A percentile compares a stretch with the other conserved stretches of the same genome.
Evolutionary conservation across 768 basidiomycete genomes (phyloP).

Genomic region (Cantharellus cinnabarinus): DNA sequence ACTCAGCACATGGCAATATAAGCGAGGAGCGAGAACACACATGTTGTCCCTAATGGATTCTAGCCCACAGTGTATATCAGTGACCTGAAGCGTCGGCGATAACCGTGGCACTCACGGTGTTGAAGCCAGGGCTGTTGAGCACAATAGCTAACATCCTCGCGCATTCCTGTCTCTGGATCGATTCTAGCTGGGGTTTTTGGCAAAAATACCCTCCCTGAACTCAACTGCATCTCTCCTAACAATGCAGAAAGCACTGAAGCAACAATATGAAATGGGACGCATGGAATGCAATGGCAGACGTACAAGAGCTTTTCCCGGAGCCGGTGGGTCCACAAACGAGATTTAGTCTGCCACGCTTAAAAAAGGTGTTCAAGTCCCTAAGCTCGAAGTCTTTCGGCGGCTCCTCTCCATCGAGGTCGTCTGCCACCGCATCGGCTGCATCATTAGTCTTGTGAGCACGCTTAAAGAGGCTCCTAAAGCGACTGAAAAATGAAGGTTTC

Average conservation of each 20-base stretch:
- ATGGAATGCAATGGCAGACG: not conserved
- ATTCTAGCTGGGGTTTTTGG: slow-evolving; percentile 17
- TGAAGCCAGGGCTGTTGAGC: slow-evolving; percentile 53
- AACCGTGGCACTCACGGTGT: slow-evolving; percentile 15
- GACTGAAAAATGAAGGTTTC: not conserved
- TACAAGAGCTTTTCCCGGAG: slow-evolving; percentile 51
- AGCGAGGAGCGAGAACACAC: not conserved
- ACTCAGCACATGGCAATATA: not conserved
- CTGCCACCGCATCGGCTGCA: not conserved
- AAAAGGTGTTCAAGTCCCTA: slow-evolving; percentile 39
- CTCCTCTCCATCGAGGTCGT: slow-evolving; percentile 8
- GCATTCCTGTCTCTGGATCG: slow-evolving; percentile 16
- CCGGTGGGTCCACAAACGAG: slow-evolving; percentile 48
- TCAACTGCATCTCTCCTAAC: slow-evolving; percentile 41
- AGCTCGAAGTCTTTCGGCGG: slow-evolving; percentile 36
- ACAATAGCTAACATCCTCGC: slow-evolving; percentile 41
- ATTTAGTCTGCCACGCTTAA: slow-evolving; percentile 52
- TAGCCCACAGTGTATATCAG: not conserved
- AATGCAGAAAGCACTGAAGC: slow-evolving; percentile 29
- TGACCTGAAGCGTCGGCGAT: not conserved
- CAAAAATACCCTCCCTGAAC: slow-evolving; percentile 18
- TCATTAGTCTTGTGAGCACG: not conserved
- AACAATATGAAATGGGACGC: not conserved
- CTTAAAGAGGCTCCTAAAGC: not conserved
- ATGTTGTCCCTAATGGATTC: slow-evolving; percentile 24